Percentiles rank a stretch among this genome's conserved stretches.
Conservation (phyloP, 805 yeast species). For the Metschnikowia bowlesiae region DNA sequence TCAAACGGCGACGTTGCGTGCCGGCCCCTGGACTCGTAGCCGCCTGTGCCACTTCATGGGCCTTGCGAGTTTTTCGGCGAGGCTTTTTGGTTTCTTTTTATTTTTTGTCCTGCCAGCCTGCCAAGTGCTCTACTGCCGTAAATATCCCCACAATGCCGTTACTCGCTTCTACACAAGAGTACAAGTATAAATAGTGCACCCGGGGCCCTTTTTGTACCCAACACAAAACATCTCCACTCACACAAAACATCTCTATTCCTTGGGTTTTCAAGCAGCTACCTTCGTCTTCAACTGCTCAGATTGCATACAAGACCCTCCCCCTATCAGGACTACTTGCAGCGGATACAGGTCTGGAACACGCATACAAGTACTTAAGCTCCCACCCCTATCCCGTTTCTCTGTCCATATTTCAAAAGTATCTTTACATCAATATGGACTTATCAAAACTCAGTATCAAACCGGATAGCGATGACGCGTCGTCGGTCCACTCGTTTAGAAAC, state of each 20-base stretch:
- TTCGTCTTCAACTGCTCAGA: not conserved
- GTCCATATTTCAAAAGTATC: not conserved
- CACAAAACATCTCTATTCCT: too few relatives aligned
- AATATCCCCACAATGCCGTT: conserved; percentile 2
- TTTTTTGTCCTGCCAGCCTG: not conserved
- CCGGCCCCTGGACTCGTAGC: too few relatives aligned
- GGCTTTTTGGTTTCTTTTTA: conserved; percentile 1
- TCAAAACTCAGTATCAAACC: conserved; percentile 13
- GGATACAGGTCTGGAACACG: not conserved
- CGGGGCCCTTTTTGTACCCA: not conserved
- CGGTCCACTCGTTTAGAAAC: conserved; percentile 29
- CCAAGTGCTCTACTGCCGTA: conserved; percentile 5
- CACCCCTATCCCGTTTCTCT: not conserved
- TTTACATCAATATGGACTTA: conserved; percentile 15
- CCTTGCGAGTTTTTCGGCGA: not conserved
- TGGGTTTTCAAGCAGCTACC: not conserved
- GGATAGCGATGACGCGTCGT: conserved; percentile 27
- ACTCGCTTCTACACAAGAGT: not conserved
- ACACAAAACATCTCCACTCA: not conserved
- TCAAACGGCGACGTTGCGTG: too few relatives aligned
- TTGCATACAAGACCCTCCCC: conserved; percentile 1
- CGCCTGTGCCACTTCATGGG: not conserved
- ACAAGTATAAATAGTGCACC: not conserved
- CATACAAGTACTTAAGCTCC: not conserved
- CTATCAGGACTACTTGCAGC: conserved; percentile 2